Evolutionary conservation across 805 yeast genomes (phyloP), one percentile per base, ranked within the genome.

Genomic region (Nakazawaea wyomingensis): DNA sequence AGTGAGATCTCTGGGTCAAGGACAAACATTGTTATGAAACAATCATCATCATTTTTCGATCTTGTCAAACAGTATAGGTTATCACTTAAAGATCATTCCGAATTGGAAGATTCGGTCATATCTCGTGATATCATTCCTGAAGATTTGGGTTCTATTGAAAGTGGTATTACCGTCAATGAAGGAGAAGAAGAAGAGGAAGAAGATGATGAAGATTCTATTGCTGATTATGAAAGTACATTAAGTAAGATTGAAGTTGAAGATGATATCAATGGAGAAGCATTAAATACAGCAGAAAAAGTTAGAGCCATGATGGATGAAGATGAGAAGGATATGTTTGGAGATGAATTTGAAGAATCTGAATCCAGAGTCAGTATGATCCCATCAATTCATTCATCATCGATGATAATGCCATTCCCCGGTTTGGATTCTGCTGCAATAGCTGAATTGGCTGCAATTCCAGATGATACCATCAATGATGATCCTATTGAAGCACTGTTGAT

Each of bases 381-480:
- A 4, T 60, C 68, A 3, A 54, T 55, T 5, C 39, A 45, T 43
- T 37, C 59, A 46, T 62, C 32, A 14, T 29, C 68, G 9, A 52
- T 57, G 27, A 49, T 64, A 21, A 53, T 66, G 44, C 65, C 72
- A 17, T 69, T 65, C 45, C 72, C 73, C 14, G 80, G 79, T 11
- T 65, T 73, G 39, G 66, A 75, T 24, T 62, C 69, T n/a, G 74
- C 72, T 4, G 82, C 80, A 2, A 79, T 85, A 36, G 84, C 83
- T 33, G 87, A 82, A 54, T 70, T 89, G 37, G 95, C 95, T 1
- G 84, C 85, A 5, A 78, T 90, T 39, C 91, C 96, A 0, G 96
- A 91, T 58, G 89, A 83, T 37, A 71, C 80, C 0, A 65, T 74
- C 33, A 76, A 71, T 22, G 77, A 72, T 14, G 85, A 87, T 60